Evolutionary conservation across 257 asterid species (phyloP).

Genomic region (Fraxinus anomala): DNA sequence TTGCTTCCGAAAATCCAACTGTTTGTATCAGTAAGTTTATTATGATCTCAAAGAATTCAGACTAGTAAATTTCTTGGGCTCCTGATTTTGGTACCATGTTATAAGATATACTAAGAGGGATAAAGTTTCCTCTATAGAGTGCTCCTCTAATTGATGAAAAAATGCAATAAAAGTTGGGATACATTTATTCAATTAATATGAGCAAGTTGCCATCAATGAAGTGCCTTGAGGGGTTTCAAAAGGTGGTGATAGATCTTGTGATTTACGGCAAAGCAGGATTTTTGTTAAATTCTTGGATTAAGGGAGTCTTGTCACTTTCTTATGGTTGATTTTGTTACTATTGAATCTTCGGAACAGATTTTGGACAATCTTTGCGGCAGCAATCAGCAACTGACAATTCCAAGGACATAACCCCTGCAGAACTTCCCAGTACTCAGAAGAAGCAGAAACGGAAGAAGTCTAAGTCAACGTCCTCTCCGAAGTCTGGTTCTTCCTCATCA

Average conservation of each 20-base stretch:
- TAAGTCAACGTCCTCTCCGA: slow-evolving; percentile 56
- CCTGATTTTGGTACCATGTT: neutral
- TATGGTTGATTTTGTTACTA: neutral
- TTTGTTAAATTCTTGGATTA: neutral
- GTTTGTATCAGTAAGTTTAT: neutral
- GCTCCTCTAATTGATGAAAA: neutral
- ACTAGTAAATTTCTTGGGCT: neutral
- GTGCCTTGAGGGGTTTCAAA: neutral
- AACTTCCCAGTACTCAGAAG: slow-evolving; percentile 43
- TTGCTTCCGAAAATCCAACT: neutral
- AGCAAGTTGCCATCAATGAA: neutral
- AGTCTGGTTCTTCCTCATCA: slow-evolving; percentile 51
- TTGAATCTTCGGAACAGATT: slow-evolving; percentile 38
- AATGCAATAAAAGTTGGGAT: neutral
- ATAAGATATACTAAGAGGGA: neutral
- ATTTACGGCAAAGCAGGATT: neutral
- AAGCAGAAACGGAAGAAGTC: slow-evolving; percentile 67
- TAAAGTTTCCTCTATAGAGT: too few species aligned
- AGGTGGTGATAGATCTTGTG: neutral
- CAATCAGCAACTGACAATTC: slow-evolving; percentile 44
- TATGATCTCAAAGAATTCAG: neutral
- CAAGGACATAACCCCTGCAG: slow-evolving; percentile 41
- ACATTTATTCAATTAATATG: neutral
- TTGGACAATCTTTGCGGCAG: slow-evolving; percentile 45
- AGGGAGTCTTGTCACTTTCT: neutral